phyloP scores from a whole-genome alignment of 495 filamentous ascomycete genomes.

The Hyaloscypha bicolor region DNA sequence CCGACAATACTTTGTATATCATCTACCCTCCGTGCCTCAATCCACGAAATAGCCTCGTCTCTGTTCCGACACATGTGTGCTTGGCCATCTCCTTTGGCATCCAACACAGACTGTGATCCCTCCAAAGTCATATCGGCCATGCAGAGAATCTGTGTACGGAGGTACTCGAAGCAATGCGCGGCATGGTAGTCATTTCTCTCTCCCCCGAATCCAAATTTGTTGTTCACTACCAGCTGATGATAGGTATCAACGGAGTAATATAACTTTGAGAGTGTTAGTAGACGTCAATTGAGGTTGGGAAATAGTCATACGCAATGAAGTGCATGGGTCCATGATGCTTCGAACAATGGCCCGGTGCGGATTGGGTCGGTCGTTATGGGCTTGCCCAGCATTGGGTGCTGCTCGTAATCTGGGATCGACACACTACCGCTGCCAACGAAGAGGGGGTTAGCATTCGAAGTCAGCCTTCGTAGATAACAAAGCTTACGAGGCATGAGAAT shows the following conservation, averaged over 20 bases:
- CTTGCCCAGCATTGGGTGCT: conserved; percentile 35
- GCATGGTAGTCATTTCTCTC: conserved; percentile 36
- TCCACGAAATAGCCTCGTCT: conserved; percentile 36
- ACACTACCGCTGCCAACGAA: conserved; percentile 36
- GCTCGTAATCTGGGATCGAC: conserved; percentile 32
- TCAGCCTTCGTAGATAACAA: too few relatives aligned
- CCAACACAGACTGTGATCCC: conserved; percentile 28
- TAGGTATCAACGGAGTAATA: conserved; percentile 38
- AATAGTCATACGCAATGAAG: conserved; percentile 32
- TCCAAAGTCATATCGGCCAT: conserved; percentile 39
- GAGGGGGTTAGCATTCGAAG: background rate
- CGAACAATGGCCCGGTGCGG: conserved; percentile 34
- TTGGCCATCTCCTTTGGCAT: conserved; percentile 33
- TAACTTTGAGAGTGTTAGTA: conserved; percentile 17
- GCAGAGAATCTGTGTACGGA: conserved; percentile 36
- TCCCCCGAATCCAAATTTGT: conserved; percentile 28
- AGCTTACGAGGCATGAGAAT: conserved; percentile 35
- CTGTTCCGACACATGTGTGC: conserved; percentile 37
- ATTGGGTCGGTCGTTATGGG: conserved; percentile 37
- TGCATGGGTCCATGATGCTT: conserved; percentile 39
- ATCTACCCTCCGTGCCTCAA: conserved; percentile 38
- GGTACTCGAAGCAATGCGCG: conserved; percentile 38
- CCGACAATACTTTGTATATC: conserved; percentile 38
- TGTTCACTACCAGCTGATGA: conserved; percentile 34
- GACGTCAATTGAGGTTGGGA: background rate